Evolutionary conservation across 345 rosid species (phyloP).

Genomic region (Triadica sebifera): DNA sequence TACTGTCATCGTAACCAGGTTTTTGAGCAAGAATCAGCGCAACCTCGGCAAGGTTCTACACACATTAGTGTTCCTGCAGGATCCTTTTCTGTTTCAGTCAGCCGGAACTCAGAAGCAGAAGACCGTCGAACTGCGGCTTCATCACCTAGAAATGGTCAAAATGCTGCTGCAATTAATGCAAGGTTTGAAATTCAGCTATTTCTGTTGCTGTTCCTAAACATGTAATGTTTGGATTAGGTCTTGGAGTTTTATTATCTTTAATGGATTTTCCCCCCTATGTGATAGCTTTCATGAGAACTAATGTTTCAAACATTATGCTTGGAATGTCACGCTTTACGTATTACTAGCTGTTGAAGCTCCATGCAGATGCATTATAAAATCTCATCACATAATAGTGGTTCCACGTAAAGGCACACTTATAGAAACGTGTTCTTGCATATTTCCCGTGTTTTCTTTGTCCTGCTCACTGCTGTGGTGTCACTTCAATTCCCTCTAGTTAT

Average conservation of each 20-base stretch:
- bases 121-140: conserved; percentile 45
- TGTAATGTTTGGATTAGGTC: neutral
- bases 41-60: conserved; percentile 52
- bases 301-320: neutral
- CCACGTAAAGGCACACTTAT: neutral
- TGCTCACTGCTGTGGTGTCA: too few relatives aligned
- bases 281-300: neutral
- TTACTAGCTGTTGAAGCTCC: conserved; percentile 6
- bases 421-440: neutral
- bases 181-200: conserved; percentile 42
- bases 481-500: neutral
- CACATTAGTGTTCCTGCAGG: conserved; percentile 74
- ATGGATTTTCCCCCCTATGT: neutral
- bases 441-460: neutral
- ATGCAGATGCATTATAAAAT: neutral
- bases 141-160: conserved; percentile 58
- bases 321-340: neutral
- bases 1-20: conserved; percentile 66
- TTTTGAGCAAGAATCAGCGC: conserved; percentile 64
- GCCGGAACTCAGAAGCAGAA: conserved; percentile 65
- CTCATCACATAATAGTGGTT: neutral
- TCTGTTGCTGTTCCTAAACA: neutral
- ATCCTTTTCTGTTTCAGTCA: conserved; percentile 68
- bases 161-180: conserved; percentile 48
- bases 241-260: neutral